These are phyloP conservation scores for Nothophytophthora sp. DNA, from an alignment of 352 stramenopile genomes.

Conservation along the genomic window DNA sequence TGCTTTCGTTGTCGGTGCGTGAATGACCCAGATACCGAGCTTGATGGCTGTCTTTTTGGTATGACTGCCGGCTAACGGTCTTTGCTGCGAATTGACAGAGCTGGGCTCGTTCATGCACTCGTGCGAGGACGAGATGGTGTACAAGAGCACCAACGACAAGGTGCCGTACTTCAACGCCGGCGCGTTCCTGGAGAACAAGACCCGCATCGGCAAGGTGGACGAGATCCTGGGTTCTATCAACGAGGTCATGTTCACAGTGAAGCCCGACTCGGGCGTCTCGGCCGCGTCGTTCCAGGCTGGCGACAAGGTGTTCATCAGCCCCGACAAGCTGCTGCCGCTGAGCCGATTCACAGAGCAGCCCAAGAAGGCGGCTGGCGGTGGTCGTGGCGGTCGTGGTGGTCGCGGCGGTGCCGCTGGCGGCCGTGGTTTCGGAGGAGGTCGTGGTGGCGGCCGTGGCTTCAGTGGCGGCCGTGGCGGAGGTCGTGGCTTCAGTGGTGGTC, in stretches of 20 bases:
- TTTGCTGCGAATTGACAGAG: conserved; percentile 59
- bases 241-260: conserved; percentile 97
- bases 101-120: conserved; percentile 96
- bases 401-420: conserved; percentile 43
- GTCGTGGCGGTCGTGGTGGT: conserved; percentile 46
- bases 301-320: conserved; percentile 98
- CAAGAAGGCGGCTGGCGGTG: conserved; percentile 51
- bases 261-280: conserved; percentile 94
- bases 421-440: conserved; percentile 26
- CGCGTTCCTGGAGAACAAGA: conserved; percentile 99
- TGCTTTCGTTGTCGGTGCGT: conserved; percentile 70
- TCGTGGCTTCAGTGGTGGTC: conserved; percentile 31
- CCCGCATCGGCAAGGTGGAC: conserved; percentile 98
- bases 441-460: conserved; percentile 29
- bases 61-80: no score
- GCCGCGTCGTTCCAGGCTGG: conserved; percentile 96
- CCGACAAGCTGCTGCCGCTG: conserved; percentile 97
- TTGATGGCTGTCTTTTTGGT: not conserved
- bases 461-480: conserved; percentile 27
- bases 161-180: conserved; percentile 99
- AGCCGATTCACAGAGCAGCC: conserved; percentile 95
- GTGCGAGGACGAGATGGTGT: conserved; percentile 98
- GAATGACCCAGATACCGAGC: not conserved
- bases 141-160: conserved; percentile 95
- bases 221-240: conserved; percentile 98